Evolutionary conservation across 805 yeast genomes (phyloP).

Genomic region (Kuraishia floccosa): DNA sequence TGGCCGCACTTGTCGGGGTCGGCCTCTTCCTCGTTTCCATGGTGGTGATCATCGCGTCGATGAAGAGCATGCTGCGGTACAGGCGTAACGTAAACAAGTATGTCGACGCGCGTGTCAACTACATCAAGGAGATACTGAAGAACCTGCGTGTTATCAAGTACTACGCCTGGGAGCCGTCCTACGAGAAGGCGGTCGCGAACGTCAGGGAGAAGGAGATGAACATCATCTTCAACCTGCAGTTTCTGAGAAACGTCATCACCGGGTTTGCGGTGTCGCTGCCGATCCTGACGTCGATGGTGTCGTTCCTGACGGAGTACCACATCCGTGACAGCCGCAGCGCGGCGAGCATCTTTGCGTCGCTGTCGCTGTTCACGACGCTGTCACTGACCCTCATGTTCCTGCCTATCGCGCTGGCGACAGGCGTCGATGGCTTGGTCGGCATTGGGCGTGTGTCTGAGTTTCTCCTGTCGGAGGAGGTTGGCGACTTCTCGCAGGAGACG

Average conservation of each 20-base stretch:
- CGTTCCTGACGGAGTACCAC: slow-evolving; percentile 30
- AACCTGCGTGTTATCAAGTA: slow-evolving; percentile 75
- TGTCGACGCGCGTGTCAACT: slow-evolving; percentile 70
- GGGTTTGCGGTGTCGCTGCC: slow-evolving; percentile 63
- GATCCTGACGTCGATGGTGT: slow-evolving; percentile 57
- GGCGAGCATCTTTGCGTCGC: slow-evolving; percentile 58
- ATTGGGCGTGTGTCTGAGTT: slow-evolving; percentile 42
- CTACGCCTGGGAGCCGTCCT: slow-evolving; percentile 89
- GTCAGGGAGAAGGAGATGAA: slow-evolving; percentile 54
- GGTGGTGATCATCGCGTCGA: slow-evolving; percentile 27
- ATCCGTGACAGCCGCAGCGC: slow-evolving; percentile 30
- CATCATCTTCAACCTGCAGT: slow-evolving; percentile 50
- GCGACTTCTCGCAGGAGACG: slow-evolving; percentile 30
- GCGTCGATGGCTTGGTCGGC: slow-evolving; percentile 53
- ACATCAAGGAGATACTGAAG: slow-evolving; percentile 68
- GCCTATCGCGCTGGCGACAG: slow-evolving; percentile 60
- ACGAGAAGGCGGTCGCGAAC: slow-evolving; percentile 39
- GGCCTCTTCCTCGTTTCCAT: slow-evolving; percentile 44
- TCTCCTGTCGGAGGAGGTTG: slow-evolving; percentile 41
- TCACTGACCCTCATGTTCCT: slow-evolving; percentile 54
- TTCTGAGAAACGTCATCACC: slow-evolving; percentile 47
- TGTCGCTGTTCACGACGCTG: slow-evolving; percentile 54
- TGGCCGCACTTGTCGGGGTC: slow-evolving; percentile 60
- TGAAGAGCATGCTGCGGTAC: slow-evolving; percentile 39
- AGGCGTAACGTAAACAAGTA: slow-evolving; percentile 47